Conservation (phyloP, 305 asterid species). For the Fraxinus sp. region DNA sequence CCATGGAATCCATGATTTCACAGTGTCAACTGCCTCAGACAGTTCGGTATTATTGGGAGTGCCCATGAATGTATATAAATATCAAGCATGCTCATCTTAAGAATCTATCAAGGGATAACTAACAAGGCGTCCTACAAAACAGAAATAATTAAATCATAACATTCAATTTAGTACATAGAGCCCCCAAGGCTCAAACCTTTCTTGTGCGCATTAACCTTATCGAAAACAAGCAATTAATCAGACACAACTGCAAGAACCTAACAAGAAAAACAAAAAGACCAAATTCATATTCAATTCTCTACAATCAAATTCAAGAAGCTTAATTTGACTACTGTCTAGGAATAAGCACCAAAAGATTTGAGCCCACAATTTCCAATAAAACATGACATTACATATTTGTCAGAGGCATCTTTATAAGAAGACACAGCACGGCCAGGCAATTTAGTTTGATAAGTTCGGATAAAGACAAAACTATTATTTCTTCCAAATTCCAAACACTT, state of each 20-base stretch:
- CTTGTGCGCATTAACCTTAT: slow-evolving; percentile 3
- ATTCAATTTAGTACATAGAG: slow-evolving; percentile 11
- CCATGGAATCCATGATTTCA: slow-evolving; percentile 65
- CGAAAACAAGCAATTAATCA: not conserved
- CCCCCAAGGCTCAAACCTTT: not conserved
- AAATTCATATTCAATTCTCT: slow-evolving; percentile 6
- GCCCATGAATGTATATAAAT: slow-evolving; percentile 52
- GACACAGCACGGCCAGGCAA: slow-evolving; percentile 1
- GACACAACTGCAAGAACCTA: slow-evolving; percentile 1
- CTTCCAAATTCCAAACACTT: not conserved
- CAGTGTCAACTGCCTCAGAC: slow-evolving; percentile 59
- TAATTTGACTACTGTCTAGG: slow-evolving; percentile 13
- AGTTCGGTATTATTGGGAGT: slow-evolving; percentile 46
- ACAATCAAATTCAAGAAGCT: slow-evolving; percentile 7
- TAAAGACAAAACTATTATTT: slow-evolving; percentile 10
- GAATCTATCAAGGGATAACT: slow-evolving; percentile 30
- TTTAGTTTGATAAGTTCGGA: not conserved
- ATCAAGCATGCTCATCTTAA: slow-evolving; percentile 26
- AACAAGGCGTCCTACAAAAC: slow-evolving; percentile 36
- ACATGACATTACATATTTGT: slow-evolving; percentile 17
- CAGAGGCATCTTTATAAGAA: not conserved
- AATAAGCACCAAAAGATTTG: not conserved
- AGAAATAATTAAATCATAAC: slow-evolving; percentile 12
- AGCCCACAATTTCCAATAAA: slow-evolving; percentile 17
- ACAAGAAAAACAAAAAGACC: not conserved